Evolutionary conservation across 805 yeast genomes (phyloP).

Genomic region (Komagataella mondaviorum): DNA sequence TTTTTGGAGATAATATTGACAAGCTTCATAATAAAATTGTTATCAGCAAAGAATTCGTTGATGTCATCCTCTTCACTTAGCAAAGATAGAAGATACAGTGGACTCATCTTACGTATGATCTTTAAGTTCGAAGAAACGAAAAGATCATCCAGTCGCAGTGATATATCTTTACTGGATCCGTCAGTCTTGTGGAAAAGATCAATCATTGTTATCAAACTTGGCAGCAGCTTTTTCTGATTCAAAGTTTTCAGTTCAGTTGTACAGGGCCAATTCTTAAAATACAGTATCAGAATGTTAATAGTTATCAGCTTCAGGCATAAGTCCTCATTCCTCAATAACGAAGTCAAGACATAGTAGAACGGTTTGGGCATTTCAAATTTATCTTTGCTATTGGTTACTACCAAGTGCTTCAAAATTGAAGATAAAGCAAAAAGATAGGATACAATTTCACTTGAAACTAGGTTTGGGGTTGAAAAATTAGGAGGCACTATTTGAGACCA

Average conservation of each 20-base stretch:
- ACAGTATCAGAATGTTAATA: constrained; percentile 14
- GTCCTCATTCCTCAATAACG: constrained; percentile 12
- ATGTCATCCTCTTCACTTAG: constrained; percentile 20
- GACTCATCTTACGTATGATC: constrained; percentile 15
- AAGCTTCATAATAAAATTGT: constrained; percentile 17
- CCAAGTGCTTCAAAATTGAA: constrained; percentile 7
- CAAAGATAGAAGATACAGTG: constrained; percentile 19
- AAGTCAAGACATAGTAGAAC: constrained; percentile 12
- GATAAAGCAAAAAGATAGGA: constrained; percentile 14
- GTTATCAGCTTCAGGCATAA: constrained; percentile 12
- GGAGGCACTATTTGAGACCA: constrained; percentile 6
- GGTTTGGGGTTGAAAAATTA: constrained; percentile 8
- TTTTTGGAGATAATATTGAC: constrained; percentile 16
- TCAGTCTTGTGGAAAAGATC: constrained; percentile 1
- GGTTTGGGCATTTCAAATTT: constrained; percentile 10
- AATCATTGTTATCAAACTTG: constrained; percentile 11
- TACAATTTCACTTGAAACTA: constrained; percentile 10
- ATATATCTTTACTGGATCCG: not conserved
- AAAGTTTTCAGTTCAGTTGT: constrained; percentile 5
- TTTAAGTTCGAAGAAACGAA: constrained; percentile 10
- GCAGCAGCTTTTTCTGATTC: constrained; percentile 11
- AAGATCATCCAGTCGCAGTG: constrained; percentile 4
- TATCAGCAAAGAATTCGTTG: constrained; percentile 19
- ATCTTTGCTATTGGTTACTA: not conserved
- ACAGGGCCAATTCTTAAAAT: constrained; percentile 8